Evolutionary conservation across 495 filamentous ascomycete genomes (phyloP).

Genomic region (Terfezia claveryi): DNA sequence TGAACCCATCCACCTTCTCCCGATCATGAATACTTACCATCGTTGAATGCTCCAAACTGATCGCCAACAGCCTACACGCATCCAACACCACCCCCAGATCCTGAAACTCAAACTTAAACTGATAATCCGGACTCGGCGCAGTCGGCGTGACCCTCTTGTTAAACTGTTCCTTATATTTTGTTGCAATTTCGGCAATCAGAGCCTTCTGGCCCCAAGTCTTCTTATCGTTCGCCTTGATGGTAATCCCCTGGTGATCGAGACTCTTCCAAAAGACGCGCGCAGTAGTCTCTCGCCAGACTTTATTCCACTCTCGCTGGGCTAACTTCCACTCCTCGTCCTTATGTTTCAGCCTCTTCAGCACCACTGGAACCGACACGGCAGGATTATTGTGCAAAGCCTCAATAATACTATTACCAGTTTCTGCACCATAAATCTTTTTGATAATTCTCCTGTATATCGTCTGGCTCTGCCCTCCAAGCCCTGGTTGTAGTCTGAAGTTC

Average conservation of each 20-base stretch:
- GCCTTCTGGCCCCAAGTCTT: constrained; percentile 71
- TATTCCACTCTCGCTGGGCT: constrained; percentile 93
- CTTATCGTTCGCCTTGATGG: constrained; percentile 64
- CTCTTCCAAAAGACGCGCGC: constrained; percentile 81
- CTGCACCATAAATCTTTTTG: constrained; percentile 91
- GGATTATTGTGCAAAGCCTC: constrained; percentile 62
- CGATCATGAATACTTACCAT: constrained; percentile 49
- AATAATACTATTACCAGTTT: constrained; percentile 61
- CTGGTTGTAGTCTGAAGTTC: constrained; percentile 51
- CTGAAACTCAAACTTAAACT: constrained; percentile 47
- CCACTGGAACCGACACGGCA: constrained; percentile 60
- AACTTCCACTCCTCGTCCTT: constrained; percentile 95
- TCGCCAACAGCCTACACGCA: constrained; percentile 54
- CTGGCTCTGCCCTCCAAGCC: constrained; percentile 79
- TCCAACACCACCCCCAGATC: constrained; percentile 67
- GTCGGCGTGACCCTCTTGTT: constrained; percentile 38
- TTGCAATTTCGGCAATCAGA: constrained; percentile 63
- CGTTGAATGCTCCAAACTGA: constrained; percentile 45
- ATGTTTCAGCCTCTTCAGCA: constrained; percentile 69
- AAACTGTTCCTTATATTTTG: constrained; percentile 66
- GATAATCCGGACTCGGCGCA: constrained; percentile 38
- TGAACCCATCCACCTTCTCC: constrained; percentile 53
- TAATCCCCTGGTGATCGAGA: constrained; percentile 84
- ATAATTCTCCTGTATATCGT: constrained; percentile 90
- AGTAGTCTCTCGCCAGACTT: constrained; percentile 90